phyloP scores from a whole-genome alignment of 2,329 filamentous ascomycete genomes.

The Neofusicoccum laricinum region DNA sequence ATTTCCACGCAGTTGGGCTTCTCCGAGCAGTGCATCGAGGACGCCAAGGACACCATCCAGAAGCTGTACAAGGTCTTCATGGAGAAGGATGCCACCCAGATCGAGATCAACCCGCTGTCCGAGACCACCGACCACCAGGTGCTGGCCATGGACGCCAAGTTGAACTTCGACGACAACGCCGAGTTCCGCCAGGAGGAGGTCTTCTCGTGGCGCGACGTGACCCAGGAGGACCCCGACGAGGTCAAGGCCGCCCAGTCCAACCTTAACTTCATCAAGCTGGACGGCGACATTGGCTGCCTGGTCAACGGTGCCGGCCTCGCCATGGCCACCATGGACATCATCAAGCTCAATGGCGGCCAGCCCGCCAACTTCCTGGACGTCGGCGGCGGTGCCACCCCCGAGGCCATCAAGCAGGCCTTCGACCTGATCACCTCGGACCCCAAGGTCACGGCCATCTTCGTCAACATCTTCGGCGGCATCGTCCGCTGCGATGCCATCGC shows the following conservation, averaged over 20 bases:
- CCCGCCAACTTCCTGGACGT: conserved; percentile 99
- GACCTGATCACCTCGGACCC: conserved; percentile 97
- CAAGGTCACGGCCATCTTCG: conserved; percentile 98
- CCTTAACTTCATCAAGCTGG: conserved; percentile 99
- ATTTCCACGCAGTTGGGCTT: conserved; percentile 93
- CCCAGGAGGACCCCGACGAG: conserved; percentile 96
- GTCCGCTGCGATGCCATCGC: conserved; percentile 97
- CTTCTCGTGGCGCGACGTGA: conserved; percentile 88
- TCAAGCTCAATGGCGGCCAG: conserved; percentile 95
- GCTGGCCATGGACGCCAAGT: conserved; percentile 98
- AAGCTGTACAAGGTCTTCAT: conserved; percentile 99
- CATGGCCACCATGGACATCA: conserved; percentile 99
- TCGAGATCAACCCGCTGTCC: conserved; percentile 98
- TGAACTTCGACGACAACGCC: conserved; percentile 98
- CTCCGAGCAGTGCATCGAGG: conserved; percentile 94
- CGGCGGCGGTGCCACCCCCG: conserved; percentile 92
- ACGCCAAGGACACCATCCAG: conserved; percentile 94
- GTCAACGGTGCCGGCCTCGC: conserved; percentile 98
- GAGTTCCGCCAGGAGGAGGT: conserved; percentile 97
- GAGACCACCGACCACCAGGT: conserved; percentile 99
- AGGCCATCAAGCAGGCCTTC: conserved; percentile 95
- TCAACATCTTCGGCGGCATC: conserved; percentile 99
- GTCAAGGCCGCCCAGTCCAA: conserved; percentile 91
- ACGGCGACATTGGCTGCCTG: conserved; percentile 97
- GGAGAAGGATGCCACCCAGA: conserved; percentile 98